phyloP scores from a whole-genome alignment of 148 eudicot species.

The Amaranthus cruentus region DNA sequence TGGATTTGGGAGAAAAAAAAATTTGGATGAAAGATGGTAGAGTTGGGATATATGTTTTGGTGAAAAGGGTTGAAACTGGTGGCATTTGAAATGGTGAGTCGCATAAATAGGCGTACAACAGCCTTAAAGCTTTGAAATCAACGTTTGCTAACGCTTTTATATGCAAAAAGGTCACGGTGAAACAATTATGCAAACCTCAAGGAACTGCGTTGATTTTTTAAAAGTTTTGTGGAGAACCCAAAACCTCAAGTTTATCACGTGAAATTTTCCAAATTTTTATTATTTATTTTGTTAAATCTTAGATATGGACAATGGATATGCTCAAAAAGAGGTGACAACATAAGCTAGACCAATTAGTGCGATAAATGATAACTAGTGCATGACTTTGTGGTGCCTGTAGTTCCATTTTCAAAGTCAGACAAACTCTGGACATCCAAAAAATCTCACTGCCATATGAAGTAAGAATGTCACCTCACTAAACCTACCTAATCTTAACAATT shows the following conservation, averaged over 20 bases:
- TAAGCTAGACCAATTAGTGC: neutral
- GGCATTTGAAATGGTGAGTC: too few relatives aligned
- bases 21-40: too few relatives aligned
- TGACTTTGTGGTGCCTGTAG: neutral
- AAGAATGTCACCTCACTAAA: neutral
- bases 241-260: too few relatives aligned
- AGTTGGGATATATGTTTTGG: too few relatives aligned
- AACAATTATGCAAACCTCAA: too few relatives aligned
- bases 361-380: constrained; percentile 2
- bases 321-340: neutral
- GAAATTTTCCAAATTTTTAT: too few relatives aligned
- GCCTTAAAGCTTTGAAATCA: too few relatives aligned
- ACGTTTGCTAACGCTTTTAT: too few relatives aligned
- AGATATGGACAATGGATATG: neutral
- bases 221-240: neutral
- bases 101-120: too few relatives aligned
- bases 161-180: too few relatives aligned
- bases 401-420: constrained; percentile 5
- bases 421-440: neutral
- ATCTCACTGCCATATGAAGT: neutral
- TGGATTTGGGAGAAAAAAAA: too few relatives aligned
- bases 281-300: neutral
- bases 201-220: neutral
- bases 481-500: neutral
- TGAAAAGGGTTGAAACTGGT: too few relatives aligned